Percentiles rank a stretch among this genome's conserved stretches.
phyloP scores from a whole-genome alignment of 2,329 filamentous ascomycete species.

The Fusarium algeriense region DNA sequence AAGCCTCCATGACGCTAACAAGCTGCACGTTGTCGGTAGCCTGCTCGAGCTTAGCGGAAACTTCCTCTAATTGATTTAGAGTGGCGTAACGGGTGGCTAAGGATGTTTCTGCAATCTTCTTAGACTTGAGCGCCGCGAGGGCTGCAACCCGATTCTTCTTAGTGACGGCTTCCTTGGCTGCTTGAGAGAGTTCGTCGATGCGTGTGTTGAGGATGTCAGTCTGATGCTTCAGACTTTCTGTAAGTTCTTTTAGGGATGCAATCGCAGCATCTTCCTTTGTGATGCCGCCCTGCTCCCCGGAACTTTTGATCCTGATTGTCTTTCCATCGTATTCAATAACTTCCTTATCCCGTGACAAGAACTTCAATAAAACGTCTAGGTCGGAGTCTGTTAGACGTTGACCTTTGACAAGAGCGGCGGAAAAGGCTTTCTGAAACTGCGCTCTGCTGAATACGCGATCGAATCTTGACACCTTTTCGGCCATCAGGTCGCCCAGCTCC shows the following conservation, averaged over 20 bases:
- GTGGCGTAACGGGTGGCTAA: constrained; percentile 79
- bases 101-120: constrained; percentile 82
- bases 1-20: constrained; percentile 84
- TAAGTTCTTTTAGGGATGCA: constrained; percentile 84
- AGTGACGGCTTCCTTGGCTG: constrained; percentile 77
- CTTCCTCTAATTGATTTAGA: constrained; percentile 83
- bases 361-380: constrained; percentile 76
- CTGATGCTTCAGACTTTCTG: constrained; percentile 79
- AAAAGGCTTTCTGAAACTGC: constrained; percentile 72
- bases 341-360: constrained; percentile 75
- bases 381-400: constrained; percentile 71
- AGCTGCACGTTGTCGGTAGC: constrained; percentile 87
- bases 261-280: constrained; percentile 85
- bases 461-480: constrained; percentile 62
- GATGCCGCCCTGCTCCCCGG: constrained; percentile 65
- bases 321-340: constrained; percentile 70
- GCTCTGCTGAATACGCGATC: constrained; percentile 76
- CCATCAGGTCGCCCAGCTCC: constrained; percentile 62
- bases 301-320: constrained; percentile 79
- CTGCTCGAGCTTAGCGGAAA: constrained; percentile 85
- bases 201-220: constrained; percentile 75
- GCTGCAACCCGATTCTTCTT: constrained; percentile 81
- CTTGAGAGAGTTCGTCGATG: constrained; percentile 71
- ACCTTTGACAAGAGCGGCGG: constrained; percentile 62
- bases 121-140: constrained; percentile 81